Evolutionary conservation across 345 rosid species (phyloP), one percentile per base, ranked within the genome.

Genomic region (Eucalyptus virginea): DNA sequence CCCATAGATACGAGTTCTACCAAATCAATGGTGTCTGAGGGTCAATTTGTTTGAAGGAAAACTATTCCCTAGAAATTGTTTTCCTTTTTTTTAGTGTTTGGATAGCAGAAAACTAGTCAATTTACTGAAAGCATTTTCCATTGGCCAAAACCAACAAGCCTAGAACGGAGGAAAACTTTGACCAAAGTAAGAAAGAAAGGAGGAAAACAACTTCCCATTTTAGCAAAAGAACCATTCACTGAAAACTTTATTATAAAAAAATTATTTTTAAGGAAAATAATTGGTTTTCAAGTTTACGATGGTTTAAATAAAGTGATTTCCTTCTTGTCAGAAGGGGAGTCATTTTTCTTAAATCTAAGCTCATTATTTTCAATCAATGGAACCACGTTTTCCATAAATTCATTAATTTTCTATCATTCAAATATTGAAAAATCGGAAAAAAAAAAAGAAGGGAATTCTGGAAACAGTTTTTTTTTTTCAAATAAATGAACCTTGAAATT

Each of bases 251-350:
- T 37, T 24, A 37, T 40, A 77, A 37, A 77, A 37, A 2, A 6
- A 77, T 37, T 4, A 65, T 19, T 37, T 77, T 10, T 4, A 37
- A 37, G 83, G 15, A 77, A 77, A 37, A 77, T 77, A 21, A 4
- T 21, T 21, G 24, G 2, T 40, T 77, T 37, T 77, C 28, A 11
- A 1, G 1, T 32, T 9, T 69, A 32, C 3, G 24, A 23, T 69
- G 12, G 1, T 9, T 69, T 18, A 34, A 23, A 40, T 6, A 69
- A 69, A 34, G 7, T 10, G 4, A 72, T 34, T 72, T 34, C 7
- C 47, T 19, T 19, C 26, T 77, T 37, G 15, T 7, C 2, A 6
- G 1, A 21, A 37, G 16, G 5, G 2, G 4, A 77, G 0, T 37
- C 30, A 7, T 77, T 77, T 11, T 37, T 42, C 47, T 77, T 4